A percentile compares a stretch with the other conserved stretches of the same genome.
phyloP scores from a whole-genome alignment of 2,329 filamentous ascomycete genomes.

The Scytalidium sp. region DNA sequence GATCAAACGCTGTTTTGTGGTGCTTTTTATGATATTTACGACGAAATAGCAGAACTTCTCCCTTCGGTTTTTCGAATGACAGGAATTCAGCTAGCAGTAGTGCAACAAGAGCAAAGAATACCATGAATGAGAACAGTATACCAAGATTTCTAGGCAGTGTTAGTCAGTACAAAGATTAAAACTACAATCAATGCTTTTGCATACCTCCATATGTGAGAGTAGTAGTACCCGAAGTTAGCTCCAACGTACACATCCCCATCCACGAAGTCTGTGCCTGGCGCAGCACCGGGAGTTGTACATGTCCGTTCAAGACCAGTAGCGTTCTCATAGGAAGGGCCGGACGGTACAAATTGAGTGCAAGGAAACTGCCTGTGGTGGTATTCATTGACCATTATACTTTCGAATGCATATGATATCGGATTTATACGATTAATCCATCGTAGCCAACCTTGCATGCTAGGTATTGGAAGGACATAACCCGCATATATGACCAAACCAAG shows the following conservation, averaged over 20 bases:
- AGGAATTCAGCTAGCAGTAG: slow-evolving; percentile 59
- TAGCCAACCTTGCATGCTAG: slow-evolving; percentile 74
- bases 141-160: slow-evolving; percentile 49
- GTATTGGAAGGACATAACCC: slow-evolving; percentile 35
- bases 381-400: slow-evolving; percentile 78
- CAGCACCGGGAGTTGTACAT: slow-evolving; percentile 55
- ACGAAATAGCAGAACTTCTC: slow-evolving; percentile 71
- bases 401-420: slow-evolving; percentile 69
- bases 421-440: slow-evolving; percentile 69
- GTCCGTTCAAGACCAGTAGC: slow-evolving; percentile 25
- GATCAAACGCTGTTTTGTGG: background rate
- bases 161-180: background rate
- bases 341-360: slow-evolving; percentile 5
- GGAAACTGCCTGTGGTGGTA: slow-evolving; percentile 41
- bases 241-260: slow-evolving; percentile 54
- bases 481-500: slow-evolving; percentile 11
- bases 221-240: slow-evolving; percentile 52
- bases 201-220: slow-evolving; percentile 56
- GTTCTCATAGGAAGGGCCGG: slow-evolving; percentile 1
- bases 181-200: background rate
- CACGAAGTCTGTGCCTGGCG: slow-evolving; percentile 47
- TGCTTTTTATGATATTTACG: slow-evolving; percentile 44
- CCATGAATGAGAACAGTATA: slow-evolving; percentile 60
- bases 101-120: slow-evolving; percentile 59
- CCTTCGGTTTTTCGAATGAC: slow-evolving; percentile 67